Evolutionary conservation across 2,329 filamentous ascomycete species (phyloP).

Genomic region (Coleophoma crateriformis): DNA sequence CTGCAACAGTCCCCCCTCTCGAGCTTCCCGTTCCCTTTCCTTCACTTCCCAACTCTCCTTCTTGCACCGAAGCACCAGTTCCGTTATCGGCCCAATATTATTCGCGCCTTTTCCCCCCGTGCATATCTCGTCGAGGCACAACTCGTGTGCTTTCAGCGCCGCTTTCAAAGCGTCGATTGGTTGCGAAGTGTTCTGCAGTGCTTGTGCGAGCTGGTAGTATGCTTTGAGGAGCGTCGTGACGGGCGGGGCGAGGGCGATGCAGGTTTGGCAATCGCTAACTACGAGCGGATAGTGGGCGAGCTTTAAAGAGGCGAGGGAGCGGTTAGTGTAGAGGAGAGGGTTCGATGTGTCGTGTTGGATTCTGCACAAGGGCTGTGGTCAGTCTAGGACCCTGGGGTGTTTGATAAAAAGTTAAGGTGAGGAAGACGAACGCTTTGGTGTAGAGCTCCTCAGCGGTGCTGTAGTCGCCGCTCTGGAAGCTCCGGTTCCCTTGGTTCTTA

Average conservation of each 20-base stretch:
- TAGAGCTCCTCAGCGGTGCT: conserved; percentile 62
- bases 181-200: conserved; percentile 68
- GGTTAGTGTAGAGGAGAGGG: conserved; percentile 80
- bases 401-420: background rate
- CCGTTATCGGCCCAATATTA: conserved; percentile 62
- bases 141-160: conserved; percentile 66
- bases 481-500: conserved; percentile 32
- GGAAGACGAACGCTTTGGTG: conserved; percentile 56
- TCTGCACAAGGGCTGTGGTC: conserved; percentile 31
- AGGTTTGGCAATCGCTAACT: conserved; percentile 70
- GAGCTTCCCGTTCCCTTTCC: conserved; percentile 56
- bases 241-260: conserved; percentile 48
- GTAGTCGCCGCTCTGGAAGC: conserved; percentile 62
- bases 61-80: conserved; percentile 72
- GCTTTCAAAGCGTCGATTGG: conserved; percentile 67
- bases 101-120: conserved; percentile 73
- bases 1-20: conserved; percentile 51
- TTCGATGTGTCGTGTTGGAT: conserved; percentile 76
- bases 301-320: conserved; percentile 75
- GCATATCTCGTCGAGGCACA: conserved; percentile 61
- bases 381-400: background rate
- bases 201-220: conserved; percentile 76
- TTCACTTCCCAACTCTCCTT: conserved; percentile 78
- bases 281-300: conserved; percentile 68
- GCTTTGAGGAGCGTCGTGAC: conserved; percentile 65